Percentiles rank a stretch among this genome's conserved stretches.
Conservation (phyloP, 2,329 filamentous ascomycete species). For the Neopestalotiopsis rosae region DNA sequence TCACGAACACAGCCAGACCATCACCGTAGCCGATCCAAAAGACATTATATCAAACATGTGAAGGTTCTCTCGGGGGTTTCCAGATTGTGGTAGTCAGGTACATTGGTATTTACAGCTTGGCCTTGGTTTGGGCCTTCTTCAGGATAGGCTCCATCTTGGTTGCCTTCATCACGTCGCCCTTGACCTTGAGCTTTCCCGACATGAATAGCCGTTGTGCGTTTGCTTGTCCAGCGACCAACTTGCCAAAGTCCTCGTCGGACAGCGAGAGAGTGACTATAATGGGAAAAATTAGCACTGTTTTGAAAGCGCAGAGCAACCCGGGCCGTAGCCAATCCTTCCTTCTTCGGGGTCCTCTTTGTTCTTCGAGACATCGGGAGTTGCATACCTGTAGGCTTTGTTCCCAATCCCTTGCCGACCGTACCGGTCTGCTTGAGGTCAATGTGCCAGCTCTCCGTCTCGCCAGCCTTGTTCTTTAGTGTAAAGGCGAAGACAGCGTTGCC, state of each 20-base stretch:
- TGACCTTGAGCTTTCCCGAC: constrained; percentile 98
- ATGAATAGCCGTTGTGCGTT: constrained; percentile 97
- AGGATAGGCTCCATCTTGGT: constrained; percentile 94
- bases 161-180: constrained; percentile 98
- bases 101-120: constrained; percentile 71
- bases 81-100: background rate
- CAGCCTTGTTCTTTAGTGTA: constrained; percentile 84
- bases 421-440: constrained; percentile 94
- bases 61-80: background rate
- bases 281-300: background rate
- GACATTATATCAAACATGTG: background rate
- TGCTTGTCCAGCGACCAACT: constrained; percentile 83
- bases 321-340: too few species aligned
- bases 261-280: constrained; percentile 79
- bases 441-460: constrained; percentile 86
- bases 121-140: constrained; percentile 83
- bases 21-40: background rate
- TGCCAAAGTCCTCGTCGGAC: constrained; percentile 84
- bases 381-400: constrained; percentile 83
- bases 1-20: background rate
- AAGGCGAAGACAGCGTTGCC: constrained; percentile 90
- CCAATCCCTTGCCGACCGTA: constrained; percentile 77
- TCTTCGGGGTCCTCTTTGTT: background rate
- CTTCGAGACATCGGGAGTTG: background rate
- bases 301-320: too few species aligned